Evolutionary conservation across 768 basidiomycete species (phyloP).

Genomic region (Suillus variegatus): DNA sequence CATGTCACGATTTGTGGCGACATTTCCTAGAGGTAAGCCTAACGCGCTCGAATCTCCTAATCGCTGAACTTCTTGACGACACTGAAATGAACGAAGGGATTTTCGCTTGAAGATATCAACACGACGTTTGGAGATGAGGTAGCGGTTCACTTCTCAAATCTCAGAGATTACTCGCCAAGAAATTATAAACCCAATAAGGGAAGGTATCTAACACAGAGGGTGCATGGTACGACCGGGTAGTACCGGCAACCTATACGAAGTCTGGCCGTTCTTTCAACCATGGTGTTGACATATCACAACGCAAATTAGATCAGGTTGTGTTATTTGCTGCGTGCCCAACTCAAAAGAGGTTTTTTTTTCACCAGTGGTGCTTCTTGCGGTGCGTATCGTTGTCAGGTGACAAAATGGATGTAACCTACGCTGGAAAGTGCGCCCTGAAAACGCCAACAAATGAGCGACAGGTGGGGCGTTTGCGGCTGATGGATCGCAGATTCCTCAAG

Average conservation of each 20-base stretch:
- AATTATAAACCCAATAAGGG: not conserved
- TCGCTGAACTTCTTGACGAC: not conserved
- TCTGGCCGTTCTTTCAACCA: not conserved
- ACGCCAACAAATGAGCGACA: not conserved
- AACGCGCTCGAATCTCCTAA: too few species aligned
- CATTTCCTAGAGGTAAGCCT: conserved; percentile 7
- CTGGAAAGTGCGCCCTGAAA: not conserved
- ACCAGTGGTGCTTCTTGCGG: not conserved
- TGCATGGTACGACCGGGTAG: not conserved
- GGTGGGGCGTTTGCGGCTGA: not conserved
- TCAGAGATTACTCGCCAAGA: not conserved
- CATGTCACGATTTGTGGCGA: conserved; percentile 4
- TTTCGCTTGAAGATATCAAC: conserved; percentile 10
- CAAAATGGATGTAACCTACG: not conserved
- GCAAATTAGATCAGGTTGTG: not conserved
- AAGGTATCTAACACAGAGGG: not conserved
- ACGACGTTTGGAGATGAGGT: conserved; percentile 10
- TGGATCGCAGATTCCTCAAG: not conserved
- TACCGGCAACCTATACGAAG: not conserved
- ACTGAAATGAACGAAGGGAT: not conserved
- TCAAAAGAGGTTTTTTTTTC: not conserved
- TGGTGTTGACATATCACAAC: not conserved
- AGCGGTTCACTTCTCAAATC: not conserved
- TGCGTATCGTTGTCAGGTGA: not conserved
- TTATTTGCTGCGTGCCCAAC: not conserved